Percentiles rank a stretch among this genome's conserved stretches.
Conservation (phyloP, 192 early-diverging fungal genomes). For the Obelidium mucronatum region DNA sequence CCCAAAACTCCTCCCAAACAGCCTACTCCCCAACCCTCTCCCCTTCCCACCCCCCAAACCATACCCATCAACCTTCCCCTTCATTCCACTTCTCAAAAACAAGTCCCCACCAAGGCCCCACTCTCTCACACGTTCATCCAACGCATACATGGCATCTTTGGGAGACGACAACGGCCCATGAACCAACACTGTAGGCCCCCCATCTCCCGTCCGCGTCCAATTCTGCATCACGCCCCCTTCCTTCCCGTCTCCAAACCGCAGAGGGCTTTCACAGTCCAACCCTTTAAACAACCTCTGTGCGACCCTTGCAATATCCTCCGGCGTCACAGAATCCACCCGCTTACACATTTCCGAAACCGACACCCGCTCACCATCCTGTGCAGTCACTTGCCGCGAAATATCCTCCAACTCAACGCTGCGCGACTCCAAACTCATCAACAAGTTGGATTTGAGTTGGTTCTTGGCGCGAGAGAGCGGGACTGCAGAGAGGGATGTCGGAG, state of each 20-base stretch:
- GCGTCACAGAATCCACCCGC: slow-evolving; percentile 79
- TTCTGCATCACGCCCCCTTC: slow-evolving; percentile 24
- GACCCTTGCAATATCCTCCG: slow-evolving; percentile 79
- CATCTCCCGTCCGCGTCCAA: slow-evolving; percentile 40
- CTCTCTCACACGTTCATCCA: slow-evolving; percentile 30
- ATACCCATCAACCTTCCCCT: not conserved
- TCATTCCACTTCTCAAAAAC: slow-evolving; percentile 30
- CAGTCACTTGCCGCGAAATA: slow-evolving; percentile 84
- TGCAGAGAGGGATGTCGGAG: slow-evolving; percentile 54
- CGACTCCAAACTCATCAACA: slow-evolving; percentile 95
- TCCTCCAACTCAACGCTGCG: slow-evolving; percentile 95
- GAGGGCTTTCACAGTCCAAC: slow-evolving; percentile 47
- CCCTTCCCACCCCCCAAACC: not conserved
- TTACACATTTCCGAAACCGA: slow-evolving; percentile 78
- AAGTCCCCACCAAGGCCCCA: slow-evolving; percentile 38
- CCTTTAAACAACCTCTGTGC: slow-evolving; percentile 75
- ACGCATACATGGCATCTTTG: slow-evolving; percentile 19
- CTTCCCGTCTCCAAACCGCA: slow-evolving; percentile 40
- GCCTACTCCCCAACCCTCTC: slow-evolving; percentile 8
- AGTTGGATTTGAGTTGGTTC: slow-evolving; percentile 91
- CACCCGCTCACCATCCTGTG: slow-evolving; percentile 71
- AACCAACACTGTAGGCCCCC: slow-evolving; percentile 45
- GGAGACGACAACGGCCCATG: slow-evolving; percentile 48
- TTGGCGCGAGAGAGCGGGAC: slow-evolving; percentile 85
- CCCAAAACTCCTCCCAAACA: slow-evolving; percentile 9